These are phyloP conservation scores for Dryas drummondii DNA, from an alignment of 306 rosid species.

Conservation along the genomic window DNA sequence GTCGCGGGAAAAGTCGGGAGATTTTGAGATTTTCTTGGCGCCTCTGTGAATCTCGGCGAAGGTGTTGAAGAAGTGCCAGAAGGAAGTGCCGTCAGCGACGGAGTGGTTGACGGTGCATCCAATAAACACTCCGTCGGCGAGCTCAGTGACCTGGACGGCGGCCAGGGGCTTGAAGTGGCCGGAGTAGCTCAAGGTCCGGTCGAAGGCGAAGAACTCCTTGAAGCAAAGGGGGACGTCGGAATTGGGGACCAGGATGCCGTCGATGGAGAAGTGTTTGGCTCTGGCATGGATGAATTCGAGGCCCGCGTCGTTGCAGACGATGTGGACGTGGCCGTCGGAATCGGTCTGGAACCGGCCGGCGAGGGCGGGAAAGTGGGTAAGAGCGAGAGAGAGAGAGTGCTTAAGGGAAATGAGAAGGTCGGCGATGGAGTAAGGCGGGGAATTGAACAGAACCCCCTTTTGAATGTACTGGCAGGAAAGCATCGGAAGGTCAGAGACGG, in stretches of 20 bases:
- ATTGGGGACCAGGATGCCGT: slow-evolving; percentile 26
- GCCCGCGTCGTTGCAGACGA: slow-evolving; percentile 72
- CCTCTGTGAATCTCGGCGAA: slow-evolving; percentile 62
- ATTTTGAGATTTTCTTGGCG: slow-evolving; percentile 40
- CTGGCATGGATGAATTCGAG: slow-evolving; percentile 64
- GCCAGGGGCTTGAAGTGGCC: slow-evolving; percentile 67
- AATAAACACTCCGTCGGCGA: slow-evolving; percentile 65
- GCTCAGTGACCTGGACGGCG: slow-evolving; percentile 80
- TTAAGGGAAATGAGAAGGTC: slow-evolving; percentile 51
- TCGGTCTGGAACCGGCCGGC: slow-evolving; percentile 74
- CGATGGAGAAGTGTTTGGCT: slow-evolving; percentile 50
- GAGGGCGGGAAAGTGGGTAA: slow-evolving; percentile 73
- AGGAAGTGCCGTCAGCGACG: slow-evolving; percentile 77
- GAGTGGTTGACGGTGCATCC: slow-evolving; percentile 74
- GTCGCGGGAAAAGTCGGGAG: slow-evolving; percentile 55
- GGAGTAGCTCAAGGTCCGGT: slow-evolving; percentile 54
- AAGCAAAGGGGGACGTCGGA: slow-evolving; percentile 62
- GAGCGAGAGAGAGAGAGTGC: slow-evolving; percentile 53
- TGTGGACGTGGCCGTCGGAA: slow-evolving; percentile 47
- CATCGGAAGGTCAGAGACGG: slow-evolving; percentile 88
- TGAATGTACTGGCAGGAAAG: slow-evolving; percentile 89
- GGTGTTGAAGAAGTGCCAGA: slow-evolving; percentile 92
- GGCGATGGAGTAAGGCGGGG: slow-evolving; percentile 54
- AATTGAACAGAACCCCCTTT: slow-evolving; percentile 59
- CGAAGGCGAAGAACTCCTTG: slow-evolving; percentile 68